Evolutionary conservation across 2,329 filamentous ascomycete genomes (phyloP).

Genomic region (Pyrenophora tritici-repentis): DNA sequence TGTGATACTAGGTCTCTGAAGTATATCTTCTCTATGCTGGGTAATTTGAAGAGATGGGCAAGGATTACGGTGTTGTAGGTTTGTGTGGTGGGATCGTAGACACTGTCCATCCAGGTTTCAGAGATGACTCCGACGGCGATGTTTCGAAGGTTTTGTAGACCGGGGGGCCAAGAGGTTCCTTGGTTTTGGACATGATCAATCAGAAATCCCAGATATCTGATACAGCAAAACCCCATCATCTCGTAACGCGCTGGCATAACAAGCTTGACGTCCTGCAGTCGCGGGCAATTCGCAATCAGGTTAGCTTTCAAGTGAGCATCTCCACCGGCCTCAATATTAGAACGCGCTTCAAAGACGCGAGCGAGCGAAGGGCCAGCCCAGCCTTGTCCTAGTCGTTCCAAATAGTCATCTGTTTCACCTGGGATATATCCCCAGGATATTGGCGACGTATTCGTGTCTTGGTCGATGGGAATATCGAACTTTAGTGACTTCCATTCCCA

Average conservation of each 20-base stretch:
- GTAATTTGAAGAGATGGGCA: slow-evolving; percentile 9
- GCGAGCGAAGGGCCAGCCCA: too few relatives aligned
- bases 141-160: too few relatives aligned
- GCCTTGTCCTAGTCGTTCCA: too few relatives aligned
- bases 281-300: slow-evolving; percentile 12
- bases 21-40: slow-evolving; percentile 12
- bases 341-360: too few relatives aligned
- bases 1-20: background rate
- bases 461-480: slow-evolving; percentile 3
- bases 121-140: too few relatives aligned
- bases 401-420: too few relatives aligned
- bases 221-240: too few relatives aligned
- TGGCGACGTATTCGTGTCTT: background rate
- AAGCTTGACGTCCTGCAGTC: slow-evolving; percentile 14
- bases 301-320: slow-evolving; percentile 16
- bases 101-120: too few relatives aligned
- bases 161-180: too few relatives aligned
- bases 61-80: background rate
- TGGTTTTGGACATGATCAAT: too few relatives aligned
- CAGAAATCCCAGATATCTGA: too few relatives aligned
- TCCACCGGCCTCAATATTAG: slow-evolving; percentile 10
- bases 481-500: slow-evolving; percentile 11
- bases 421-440: background rate
- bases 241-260: background rate
- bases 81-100: background rate